A percentile compares a stretch with the other conserved stretches of the same genome.
phyloP scores from a whole-genome alignment of 768 basidiomycete species.

The Tylopilus sp. region DNA sequence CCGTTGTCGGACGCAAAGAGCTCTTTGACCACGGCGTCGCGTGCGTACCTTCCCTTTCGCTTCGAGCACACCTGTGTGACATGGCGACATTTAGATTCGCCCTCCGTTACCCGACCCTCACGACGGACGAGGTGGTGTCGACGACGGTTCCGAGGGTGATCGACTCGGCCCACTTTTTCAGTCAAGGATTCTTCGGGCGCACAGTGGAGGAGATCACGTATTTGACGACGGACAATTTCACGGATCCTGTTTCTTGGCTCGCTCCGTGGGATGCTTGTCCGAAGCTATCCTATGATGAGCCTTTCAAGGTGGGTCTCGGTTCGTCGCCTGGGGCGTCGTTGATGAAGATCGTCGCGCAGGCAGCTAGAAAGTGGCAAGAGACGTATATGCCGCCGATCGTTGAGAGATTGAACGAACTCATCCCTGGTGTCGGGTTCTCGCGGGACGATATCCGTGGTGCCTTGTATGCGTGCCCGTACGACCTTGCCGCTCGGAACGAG shows the following conservation, averaged over 20 bases:
- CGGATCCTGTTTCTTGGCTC: no score
- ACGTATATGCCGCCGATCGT: slow-evolving; percentile 38
- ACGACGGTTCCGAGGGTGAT: slow-evolving; percentile 26
- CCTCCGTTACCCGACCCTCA: no score
- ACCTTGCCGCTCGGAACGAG: slow-evolving; percentile 32
- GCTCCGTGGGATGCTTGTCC: slow-evolving; percentile 38
- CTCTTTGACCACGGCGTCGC: no score
- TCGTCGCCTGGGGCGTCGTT: not conserved
- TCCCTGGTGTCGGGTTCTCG: slow-evolving; percentile 33
- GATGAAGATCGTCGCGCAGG: not conserved
- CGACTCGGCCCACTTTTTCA: no score
- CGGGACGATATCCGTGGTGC: slow-evolving; percentile 35
- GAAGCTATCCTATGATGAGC: not conserved
- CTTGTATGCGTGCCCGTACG: slow-evolving; percentile 41
- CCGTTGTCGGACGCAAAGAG: no score
- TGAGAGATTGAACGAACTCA: slow-evolving; percentile 31
- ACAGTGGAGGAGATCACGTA: slow-evolving; percentile 21
- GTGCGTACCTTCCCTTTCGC: no score
- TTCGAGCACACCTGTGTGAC: no score
- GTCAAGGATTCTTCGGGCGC: slow-evolving; percentile 38
- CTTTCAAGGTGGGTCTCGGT: not conserved
- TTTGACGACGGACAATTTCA: slow-evolving; percentile 31
- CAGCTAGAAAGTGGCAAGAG: slow-evolving; percentile 27
- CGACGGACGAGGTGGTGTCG: slow-evolving; percentile 13
- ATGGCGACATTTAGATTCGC: slow-evolving; percentile 12